Evolutionary conservation across 2,329 filamentous ascomycete genomes (phyloP).

Genomic region (Xylaria sp.): DNA sequence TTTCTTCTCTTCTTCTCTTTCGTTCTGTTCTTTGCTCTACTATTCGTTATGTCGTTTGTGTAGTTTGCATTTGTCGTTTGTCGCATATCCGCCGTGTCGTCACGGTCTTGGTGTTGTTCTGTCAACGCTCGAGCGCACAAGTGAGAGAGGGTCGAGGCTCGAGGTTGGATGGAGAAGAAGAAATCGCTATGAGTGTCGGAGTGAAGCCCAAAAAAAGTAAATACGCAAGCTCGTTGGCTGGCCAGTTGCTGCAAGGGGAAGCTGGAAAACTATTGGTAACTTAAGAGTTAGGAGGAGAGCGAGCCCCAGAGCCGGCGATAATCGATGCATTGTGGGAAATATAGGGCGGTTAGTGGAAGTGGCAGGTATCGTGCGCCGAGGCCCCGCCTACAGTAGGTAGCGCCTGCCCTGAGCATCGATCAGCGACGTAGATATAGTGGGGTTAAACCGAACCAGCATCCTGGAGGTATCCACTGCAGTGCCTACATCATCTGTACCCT

Average conservation of each 20-base stretch:
- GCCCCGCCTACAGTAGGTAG: too few species aligned
- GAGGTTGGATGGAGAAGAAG: neutral
- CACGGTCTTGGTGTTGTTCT: neutral
- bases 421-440: too few species aligned
- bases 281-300: neutral
- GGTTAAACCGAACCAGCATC: neutral
- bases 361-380: too few species aligned
- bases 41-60: neutral
- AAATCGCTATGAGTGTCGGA: neutral
- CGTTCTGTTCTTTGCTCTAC: neutral
- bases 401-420: neutral
- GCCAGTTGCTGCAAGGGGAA: neutral
- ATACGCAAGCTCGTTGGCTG: neutral
- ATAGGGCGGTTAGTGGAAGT: neutral
- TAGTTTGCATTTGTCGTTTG: conserved; percentile 9
- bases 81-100: neutral
- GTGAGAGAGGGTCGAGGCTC: neutral
- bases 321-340: neutral
- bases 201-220: neutral
- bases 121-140: neutral
- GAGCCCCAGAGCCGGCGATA: neutral
- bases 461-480: neutral
- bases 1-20: conserved; percentile 1
- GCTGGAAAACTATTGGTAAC: neutral
- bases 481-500: neutral